phyloP scores from a whole-genome alignment of 345 rosid species.

The Ailanthus altissimus region DNA sequence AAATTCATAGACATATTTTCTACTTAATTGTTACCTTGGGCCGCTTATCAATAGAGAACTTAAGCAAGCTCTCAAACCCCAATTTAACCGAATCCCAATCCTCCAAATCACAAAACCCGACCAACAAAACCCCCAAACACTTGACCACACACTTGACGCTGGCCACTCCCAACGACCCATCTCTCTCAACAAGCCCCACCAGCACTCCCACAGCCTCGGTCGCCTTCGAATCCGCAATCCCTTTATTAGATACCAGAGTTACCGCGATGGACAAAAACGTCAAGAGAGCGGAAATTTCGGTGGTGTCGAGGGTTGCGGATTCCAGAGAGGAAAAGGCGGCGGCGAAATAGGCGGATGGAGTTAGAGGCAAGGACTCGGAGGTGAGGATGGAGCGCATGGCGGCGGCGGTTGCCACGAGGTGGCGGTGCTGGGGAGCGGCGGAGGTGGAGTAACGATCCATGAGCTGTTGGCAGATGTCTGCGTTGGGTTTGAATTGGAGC shows the following conservation, averaged over 20 bases:
- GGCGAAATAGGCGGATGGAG: slow-evolving; percentile 68
- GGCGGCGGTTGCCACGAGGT: slow-evolving; percentile 84
- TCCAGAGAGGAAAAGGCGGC: slow-evolving; percentile 65
- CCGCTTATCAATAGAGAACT: slow-evolving; percentile 70
- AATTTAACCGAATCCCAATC: slow-evolving; percentile 62
- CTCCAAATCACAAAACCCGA: slow-evolving; percentile 58
- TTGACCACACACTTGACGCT: slow-evolving; percentile 71
- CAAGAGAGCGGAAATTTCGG: slow-evolving; percentile 62
- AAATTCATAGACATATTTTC: neutral
- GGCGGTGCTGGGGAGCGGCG: slow-evolving; percentile 84
- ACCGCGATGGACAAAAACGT: slow-evolving; percentile 66
- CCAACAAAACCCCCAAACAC: slow-evolving; percentile 69
- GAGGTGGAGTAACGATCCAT: slow-evolving; percentile 87
- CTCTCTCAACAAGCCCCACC: slow-evolving; percentile 44
- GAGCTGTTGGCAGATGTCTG: slow-evolving; percentile 80
- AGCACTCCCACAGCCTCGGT: slow-evolving; percentile 66
- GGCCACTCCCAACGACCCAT: slow-evolving; percentile 52
- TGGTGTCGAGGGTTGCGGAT: slow-evolving; percentile 45
- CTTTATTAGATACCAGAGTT: slow-evolving; percentile 52
- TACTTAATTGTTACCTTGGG: slow-evolving; percentile 61
- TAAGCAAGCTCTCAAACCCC: slow-evolving; percentile 64
- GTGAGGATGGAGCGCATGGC: slow-evolving; percentile 86
- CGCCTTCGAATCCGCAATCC: slow-evolving; percentile 52
- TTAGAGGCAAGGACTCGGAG: slow-evolving; percentile 60
- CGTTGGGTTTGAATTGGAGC: slow-evolving; percentile 40